Base-by-base conservation (phyloP, 768 basidiomycete species). In the Tulasnella calospora region DNA sequence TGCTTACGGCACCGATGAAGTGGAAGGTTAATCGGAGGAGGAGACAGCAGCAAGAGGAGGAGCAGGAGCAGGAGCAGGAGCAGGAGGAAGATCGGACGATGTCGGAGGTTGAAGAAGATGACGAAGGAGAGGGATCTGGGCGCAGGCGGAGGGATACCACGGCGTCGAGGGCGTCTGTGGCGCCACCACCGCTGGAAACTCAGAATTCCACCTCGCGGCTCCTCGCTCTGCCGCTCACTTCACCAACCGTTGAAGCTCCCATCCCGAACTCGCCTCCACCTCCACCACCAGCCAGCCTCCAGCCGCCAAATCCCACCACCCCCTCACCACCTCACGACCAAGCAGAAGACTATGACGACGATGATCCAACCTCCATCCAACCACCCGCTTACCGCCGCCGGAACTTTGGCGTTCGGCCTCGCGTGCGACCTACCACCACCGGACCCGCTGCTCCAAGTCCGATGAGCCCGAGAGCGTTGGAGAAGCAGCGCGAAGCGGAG, bases 331-430 rank as follows among this genome's bases (percentile, higher is more conserved):
- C 73, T 21, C 41, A 44, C 1, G 46, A 33, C 73, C 41, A 27
- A 30, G 46, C 3, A 8, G n/a, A 23, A 33, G 40, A 74, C 1
- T 44, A 74, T 7, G 41, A 46, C 33, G 71, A 73, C 46, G 71
- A 40, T 5, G 71, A 46, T 10, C 38, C 74, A 33, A 51, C 41
- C 23, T 3, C 21, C 30, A 51, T 61, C 5, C 35, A 35, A 51
- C 75, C 75, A 6, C 75, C 75, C 8, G 75, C 75, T 23, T 76
- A 76, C 30, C 75, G 75, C 3, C 47, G 75, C 19, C 30, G 75
- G 15, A 70, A 70, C 67, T 76, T 76, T 40, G 57, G 41, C 33
- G 17, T 46, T 7, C 36, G 57, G n/a, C 8, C 75, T 23, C 75
- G 57, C 61, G 33, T 35, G 0, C 61, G 30, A 9, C 55, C 55